Percentiles rank a stretch among this genome's conserved stretches.
These are phyloP conservation scores for Fraxinus floribunda DNA, from an alignment of 305 asterid species.

Conservation along the genomic window DNA sequence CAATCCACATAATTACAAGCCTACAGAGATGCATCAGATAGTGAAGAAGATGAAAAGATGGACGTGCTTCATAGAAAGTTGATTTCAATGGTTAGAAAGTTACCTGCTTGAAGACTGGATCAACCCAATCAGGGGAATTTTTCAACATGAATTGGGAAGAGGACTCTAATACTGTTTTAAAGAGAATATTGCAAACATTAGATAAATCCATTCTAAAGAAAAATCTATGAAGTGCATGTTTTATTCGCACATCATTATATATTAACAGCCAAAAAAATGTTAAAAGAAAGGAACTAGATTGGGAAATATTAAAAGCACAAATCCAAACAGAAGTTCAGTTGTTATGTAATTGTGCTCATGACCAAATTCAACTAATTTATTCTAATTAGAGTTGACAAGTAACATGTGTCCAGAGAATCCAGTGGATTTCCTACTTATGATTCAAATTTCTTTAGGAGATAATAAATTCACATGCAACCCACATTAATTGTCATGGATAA, in stretches of 20 bases:
- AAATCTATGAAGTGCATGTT: background rate
- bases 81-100: background rate
- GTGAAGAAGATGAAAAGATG: background rate
- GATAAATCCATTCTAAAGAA: background rate
- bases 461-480: slow-evolving; percentile 3
- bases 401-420: background rate
- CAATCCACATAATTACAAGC: background rate
- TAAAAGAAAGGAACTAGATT: background rate
- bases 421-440: background rate
- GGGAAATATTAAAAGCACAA: background rate
- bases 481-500: background rate
- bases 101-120: slow-evolving; percentile 35
- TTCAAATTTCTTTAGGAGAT: background rate
- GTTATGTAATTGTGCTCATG: background rate
- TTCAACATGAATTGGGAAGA: slow-evolving; percentile 29
- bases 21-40: slow-evolving; percentile 1
- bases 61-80: background rate
- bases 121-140: slow-evolving; percentile 40
- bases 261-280: background rate
- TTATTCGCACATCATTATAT: background rate
- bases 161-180: slow-evolving; percentile 28
- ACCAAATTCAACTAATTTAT: background rate
- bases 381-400: background rate
- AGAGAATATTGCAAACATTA: background rate
- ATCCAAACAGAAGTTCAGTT: background rate